phyloP scores from a whole-genome alignment of 2,329 filamentous ascomycete genomes.

The Penicillium oxalicum region DNA sequence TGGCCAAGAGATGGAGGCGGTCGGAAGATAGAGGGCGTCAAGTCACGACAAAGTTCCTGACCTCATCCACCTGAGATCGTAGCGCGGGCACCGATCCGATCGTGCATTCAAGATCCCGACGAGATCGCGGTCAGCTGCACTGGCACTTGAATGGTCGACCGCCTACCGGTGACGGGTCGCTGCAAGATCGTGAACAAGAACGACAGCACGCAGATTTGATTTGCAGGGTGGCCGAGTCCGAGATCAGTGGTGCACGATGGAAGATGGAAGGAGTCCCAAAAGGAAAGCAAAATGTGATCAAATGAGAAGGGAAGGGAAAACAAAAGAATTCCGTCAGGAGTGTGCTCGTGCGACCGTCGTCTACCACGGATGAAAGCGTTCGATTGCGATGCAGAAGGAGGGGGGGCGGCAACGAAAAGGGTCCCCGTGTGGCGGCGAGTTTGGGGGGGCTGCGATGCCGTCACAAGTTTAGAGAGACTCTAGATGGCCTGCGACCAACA shows the following conservation, averaged over 20 bases:
- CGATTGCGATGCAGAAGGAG: slow-evolving; percentile 12
- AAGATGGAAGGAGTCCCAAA: neutral
- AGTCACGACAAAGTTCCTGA: slow-evolving; percentile 2
- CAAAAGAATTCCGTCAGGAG: no score
- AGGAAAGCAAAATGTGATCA: neutral
- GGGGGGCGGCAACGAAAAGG: neutral
- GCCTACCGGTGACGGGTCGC: neutral
- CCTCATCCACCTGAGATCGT: slow-evolving; percentile 7
- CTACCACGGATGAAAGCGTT: slow-evolving; percentile 8
- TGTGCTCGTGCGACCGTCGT: slow-evolving; percentile 10
- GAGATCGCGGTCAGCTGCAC: neutral
- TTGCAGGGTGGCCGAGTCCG: no score
- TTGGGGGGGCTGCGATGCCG: slow-evolving; percentile 8
- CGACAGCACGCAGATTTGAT: no score
- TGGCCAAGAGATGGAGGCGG: neutral
- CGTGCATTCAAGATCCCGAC: slow-evolving; percentile 3
- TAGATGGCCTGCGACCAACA: no score
- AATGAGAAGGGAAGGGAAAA: no score
- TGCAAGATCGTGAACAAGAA: neutral
- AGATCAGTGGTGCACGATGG: neutral
- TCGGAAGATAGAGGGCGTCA: slow-evolving; percentile 1
- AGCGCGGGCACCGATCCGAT: slow-evolving; percentile 3
- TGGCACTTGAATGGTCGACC: neutral
- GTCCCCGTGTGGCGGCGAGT: slow-evolving; percentile 8
- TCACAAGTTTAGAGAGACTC: slow-evolving; percentile 1